Conservation (phyloP, 1,139 yeast genomes). For the Candida tropicalis region DNA sequence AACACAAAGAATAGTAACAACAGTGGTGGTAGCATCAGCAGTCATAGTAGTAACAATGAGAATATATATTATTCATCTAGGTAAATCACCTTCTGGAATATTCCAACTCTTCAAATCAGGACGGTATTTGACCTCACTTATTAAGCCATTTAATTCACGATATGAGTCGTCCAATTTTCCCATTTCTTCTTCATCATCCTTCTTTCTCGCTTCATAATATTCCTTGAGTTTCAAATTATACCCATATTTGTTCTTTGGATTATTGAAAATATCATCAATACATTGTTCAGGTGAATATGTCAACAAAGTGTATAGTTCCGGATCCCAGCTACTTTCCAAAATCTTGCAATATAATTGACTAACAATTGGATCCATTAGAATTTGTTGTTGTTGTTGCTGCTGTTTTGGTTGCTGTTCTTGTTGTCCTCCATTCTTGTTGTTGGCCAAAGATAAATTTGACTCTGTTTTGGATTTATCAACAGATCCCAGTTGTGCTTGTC, state of each 20-base stretch:
- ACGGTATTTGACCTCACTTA: conserved; percentile 42
- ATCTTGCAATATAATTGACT: conserved; percentile 60
- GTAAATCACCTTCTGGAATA: conserved; percentile 6
- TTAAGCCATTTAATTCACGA: conserved; percentile 48
- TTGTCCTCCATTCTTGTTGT: neutral
- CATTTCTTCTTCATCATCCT: conserved; percentile 12
- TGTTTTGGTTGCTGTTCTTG: neutral
- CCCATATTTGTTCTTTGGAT: conserved; percentile 60
- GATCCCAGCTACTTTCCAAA: conserved; percentile 77
- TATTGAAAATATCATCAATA: conserved; percentile 69
- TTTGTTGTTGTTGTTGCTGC: conserved; percentile 14
- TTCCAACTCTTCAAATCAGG: conserved; percentile 52
- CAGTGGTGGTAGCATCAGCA: neutral
- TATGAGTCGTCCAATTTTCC: conserved; percentile 43
- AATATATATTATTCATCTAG: conserved; percentile 7
- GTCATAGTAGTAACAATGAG: conserved; percentile 1
- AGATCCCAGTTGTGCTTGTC: neutral
- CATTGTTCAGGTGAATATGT: conserved; percentile 75
- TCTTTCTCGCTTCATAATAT: conserved; percentile 14
- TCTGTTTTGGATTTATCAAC: neutral
- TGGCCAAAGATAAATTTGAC: neutral
- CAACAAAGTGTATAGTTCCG: conserved; percentile 56
- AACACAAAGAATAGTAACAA: neutral
- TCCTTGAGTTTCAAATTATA: conserved; percentile 46
- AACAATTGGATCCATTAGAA: conserved; percentile 54